A percentile compares a stretch with the other conserved stretches of the same genome.
These are phyloP conservation scores for Penicillium decumbens DNA, from an alignment of 2,329 filamentous ascomycete genomes.

Conservation along the genomic window DNA sequence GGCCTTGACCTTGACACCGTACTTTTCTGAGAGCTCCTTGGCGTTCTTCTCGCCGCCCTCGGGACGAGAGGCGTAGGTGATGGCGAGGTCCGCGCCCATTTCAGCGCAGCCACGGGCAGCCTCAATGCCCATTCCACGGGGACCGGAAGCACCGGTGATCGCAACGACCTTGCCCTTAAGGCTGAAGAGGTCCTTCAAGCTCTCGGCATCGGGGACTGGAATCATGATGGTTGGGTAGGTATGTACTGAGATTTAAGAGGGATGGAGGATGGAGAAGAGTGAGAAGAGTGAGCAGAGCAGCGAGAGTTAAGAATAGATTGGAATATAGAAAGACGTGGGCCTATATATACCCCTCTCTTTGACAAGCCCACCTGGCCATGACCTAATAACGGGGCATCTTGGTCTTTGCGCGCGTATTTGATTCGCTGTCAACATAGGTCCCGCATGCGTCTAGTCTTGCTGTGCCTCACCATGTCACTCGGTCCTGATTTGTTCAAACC, in stretches of 20 bases:
- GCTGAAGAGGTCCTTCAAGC: conserved; percentile 43
- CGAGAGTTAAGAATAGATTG: no score
- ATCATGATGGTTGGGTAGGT: conserved; percentile 21
- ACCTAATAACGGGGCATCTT: conserved; percentile 12
- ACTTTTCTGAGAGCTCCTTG: conserved; percentile 55
- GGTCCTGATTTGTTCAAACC: background rate
- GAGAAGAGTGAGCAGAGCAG: background rate
- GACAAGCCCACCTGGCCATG: conserved; percentile 5
- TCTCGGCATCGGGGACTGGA: conserved; percentile 31
- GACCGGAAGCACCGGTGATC: conserved; percentile 51
- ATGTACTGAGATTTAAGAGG: background rate
- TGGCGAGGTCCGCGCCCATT: conserved; percentile 60
- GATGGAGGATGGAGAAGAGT: background rate
- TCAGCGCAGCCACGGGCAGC: conserved; percentile 62
- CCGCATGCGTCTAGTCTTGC: background rate
- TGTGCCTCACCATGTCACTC: background rate
- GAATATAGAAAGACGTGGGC: background rate
- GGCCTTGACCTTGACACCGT: conserved; percentile 62
- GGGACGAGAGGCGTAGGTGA: conserved; percentile 62
- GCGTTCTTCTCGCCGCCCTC: conserved; percentile 63
- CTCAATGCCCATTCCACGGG: conserved; percentile 65
- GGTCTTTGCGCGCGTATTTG: conserved; percentile 1
- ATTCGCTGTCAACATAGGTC: background rate
- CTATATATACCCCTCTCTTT: background rate
- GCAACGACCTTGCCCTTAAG: conserved; percentile 48